Evolutionary conservation across 2,329 filamentous ascomycete species (phyloP).

Genomic region (Verticillium zaregamsianum): DNA sequence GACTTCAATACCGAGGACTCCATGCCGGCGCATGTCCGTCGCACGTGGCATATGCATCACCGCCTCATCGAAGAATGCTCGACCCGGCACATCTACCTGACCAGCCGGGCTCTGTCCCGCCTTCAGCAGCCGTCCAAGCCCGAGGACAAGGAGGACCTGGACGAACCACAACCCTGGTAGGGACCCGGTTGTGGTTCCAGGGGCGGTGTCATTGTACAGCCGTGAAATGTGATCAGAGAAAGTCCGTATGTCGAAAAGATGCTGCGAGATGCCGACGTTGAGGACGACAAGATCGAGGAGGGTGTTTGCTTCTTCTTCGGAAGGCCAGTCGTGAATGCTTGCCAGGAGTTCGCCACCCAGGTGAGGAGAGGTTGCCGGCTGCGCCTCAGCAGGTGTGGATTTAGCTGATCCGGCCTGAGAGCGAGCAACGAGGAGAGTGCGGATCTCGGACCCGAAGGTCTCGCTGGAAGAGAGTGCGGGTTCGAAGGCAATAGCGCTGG

Average conservation of each 20-base stretch:
- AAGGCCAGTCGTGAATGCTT: conserved; percentile 1
- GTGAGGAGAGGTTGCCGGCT: background rate
- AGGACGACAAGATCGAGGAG: conserved; percentile 4
- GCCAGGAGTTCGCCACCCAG: background rate
- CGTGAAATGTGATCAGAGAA: conserved; percentile 10
- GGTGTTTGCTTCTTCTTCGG: conserved; percentile 4
- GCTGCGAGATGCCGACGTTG: conserved; percentile 10
- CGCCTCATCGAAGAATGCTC: conserved; percentile 2
- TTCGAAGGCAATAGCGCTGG: conserved; percentile 4
- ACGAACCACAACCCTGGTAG: conserved; percentile 4
- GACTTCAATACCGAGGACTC: conserved; percentile 7
- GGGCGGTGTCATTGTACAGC: conserved; percentile 3
- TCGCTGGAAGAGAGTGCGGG: conserved; percentile 4
- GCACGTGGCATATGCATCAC: conserved; percentile 4
- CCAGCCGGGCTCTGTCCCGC: background rate
- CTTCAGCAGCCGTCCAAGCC: conserved; percentile 10
- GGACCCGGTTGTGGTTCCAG: background rate
- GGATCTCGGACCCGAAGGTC: conserved; percentile 6
- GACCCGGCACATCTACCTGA: conserved; percentile 2
- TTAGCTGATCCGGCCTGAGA: conserved; percentile 2
- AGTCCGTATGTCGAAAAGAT: conserved; percentile 7
- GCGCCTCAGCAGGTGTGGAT: background rate
- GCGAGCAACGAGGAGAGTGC: conserved; percentile 1
- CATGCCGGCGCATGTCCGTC: conserved; percentile 3
- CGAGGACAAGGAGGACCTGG: conserved; percentile 9